These are phyloP conservation scores for Themeda triandra DNA, from an alignment of 176 grass and related monocot genomes.

Conservation along the genomic window DNA sequence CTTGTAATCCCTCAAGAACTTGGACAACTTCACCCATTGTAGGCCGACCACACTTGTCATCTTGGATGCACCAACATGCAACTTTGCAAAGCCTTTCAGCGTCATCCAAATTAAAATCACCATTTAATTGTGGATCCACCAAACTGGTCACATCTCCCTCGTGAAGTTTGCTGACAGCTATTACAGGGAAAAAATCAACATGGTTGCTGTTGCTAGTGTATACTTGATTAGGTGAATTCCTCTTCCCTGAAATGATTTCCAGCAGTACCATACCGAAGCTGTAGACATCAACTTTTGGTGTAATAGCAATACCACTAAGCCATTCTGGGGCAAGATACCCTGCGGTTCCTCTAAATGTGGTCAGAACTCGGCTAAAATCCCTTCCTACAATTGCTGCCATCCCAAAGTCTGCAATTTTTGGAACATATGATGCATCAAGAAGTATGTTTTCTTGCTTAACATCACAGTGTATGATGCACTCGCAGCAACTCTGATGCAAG, in stretches of 20 bases:
- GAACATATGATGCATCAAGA: slow-evolving; percentile 34
- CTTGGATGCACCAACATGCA: slow-evolving; percentile 37
- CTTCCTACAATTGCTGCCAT: slow-evolving; percentile 40
- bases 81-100: slow-evolving; percentile 26
- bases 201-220: neutral
- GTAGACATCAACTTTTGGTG: slow-evolving; percentile 42
- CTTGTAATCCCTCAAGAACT: neutral
- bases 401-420: slow-evolving; percentile 70
- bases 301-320: slow-evolving; percentile 30
- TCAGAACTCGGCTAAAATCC: slow-evolving; percentile 47
- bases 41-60: neutral
- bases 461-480: slow-evolving; percentile 69
- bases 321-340: slow-evolving; percentile 52
- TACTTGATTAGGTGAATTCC: slow-evolving; percentile 22
- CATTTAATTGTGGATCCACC: neutral
- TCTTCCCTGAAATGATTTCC: slow-evolving; percentile 37
- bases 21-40: neutral
- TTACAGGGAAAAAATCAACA: neutral
- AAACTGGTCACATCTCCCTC: neutral
- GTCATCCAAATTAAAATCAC: neutral
- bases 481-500: slow-evolving; percentile 44
- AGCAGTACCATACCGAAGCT: slow-evolving; percentile 48
- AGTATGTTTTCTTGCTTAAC: slow-evolving; percentile 53
- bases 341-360: slow-evolving; percentile 41
- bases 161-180: neutral